Percentiles rank a stretch among this genome's conserved stretches.
Conservation (phyloP, 345 rosid genomes). For the Syzygium grande region DNA sequence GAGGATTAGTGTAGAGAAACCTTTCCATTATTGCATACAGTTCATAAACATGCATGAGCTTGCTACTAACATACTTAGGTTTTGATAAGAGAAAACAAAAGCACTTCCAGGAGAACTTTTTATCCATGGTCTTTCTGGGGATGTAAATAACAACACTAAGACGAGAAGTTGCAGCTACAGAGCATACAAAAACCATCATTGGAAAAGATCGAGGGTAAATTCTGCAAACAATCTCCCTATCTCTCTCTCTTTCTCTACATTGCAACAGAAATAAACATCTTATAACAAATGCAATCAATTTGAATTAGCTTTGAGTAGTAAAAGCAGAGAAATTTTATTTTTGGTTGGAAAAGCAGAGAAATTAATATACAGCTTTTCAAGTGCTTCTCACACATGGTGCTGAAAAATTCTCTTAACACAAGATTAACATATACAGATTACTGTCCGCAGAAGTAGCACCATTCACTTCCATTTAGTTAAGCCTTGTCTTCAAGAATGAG, state of each 20-base stretch:
- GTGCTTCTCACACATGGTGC: background rate
- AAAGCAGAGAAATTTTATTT: background rate
- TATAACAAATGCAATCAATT: background rate
- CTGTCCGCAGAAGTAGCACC: background rate
- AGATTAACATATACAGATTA: background rate
- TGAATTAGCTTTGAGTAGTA: background rate
- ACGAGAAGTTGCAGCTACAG: background rate
- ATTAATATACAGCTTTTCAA: background rate
- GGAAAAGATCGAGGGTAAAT: background rate
- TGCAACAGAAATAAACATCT: background rate
- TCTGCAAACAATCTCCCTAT: background rate
- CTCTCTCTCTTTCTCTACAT: background rate
- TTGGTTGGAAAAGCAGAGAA: background rate
- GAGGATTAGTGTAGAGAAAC: background rate
- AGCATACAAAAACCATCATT: background rate
- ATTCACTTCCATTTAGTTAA: background rate
- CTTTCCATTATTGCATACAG: background rate
- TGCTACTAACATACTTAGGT: background rate
- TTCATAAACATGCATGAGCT: background rate
- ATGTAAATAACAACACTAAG: background rate
- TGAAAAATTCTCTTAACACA: background rate
- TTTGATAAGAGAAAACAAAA: background rate
- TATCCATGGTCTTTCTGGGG: background rate
- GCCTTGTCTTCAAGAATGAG: background rate
- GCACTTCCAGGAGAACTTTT: background rate